Evolutionary conservation across 2,329 filamentous ascomycete species (phyloP).

Genomic region (Colletotrichum gigasporum): DNA sequence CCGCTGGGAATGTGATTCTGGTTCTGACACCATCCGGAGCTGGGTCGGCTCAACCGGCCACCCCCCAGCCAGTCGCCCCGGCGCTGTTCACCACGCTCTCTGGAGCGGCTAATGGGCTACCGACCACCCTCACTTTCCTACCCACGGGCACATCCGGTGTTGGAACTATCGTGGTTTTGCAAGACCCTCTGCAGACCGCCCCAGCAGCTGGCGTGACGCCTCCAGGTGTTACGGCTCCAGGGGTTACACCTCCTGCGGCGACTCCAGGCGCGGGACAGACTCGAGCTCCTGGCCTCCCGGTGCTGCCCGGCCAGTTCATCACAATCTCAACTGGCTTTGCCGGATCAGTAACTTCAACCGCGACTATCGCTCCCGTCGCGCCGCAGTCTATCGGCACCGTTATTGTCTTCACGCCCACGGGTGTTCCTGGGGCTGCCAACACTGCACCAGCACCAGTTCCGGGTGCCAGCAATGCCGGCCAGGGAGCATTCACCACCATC

Average conservation of each 20-base stretch:
- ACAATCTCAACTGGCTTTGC: background rate
- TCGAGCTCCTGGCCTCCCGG: background rate
- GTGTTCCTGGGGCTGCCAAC: background rate
- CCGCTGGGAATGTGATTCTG: background rate
- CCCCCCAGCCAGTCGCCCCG: background rate
- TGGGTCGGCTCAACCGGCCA: background rate
- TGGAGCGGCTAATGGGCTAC: background rate
- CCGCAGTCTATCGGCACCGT: background rate
- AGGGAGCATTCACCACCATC: conserved; percentile 12
- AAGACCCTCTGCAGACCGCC: background rate
- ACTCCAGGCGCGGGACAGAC: background rate
- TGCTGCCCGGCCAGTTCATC: background rate
- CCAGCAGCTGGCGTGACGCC: background rate
- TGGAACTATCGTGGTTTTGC: conserved; percentile 9
- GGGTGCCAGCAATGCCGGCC: background rate
- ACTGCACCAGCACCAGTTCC: background rate
- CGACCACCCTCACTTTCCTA: conserved; percentile 15
- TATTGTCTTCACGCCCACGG: background rate
- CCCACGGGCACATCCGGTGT: background rate
- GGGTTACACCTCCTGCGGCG: background rate
- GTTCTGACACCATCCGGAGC: conserved; percentile 4
- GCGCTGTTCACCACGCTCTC: conserved; percentile 18
- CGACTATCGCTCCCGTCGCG: background rate
- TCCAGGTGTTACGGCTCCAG: background rate
- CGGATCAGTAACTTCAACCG: background rate